Conservation (phyloP, 352 stramenopile genomes). For the Phytophthora palmivora region DNA sequence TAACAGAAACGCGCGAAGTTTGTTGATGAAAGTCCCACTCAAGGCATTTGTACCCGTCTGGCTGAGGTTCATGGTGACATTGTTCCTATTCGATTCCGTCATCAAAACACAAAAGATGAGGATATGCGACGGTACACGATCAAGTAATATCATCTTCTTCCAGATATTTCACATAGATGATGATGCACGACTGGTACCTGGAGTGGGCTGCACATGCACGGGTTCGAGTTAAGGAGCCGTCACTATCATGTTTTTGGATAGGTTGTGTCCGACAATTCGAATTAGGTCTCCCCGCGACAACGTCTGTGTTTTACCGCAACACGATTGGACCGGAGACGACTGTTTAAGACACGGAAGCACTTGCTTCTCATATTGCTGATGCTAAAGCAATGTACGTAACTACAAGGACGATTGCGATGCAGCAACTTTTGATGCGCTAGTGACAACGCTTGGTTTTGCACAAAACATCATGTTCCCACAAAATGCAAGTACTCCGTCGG, state of each 20-base stretch:
- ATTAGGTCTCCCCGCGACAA: conserved; percentile 18
- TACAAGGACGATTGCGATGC: conserved; percentile 6
- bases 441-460: conserved; percentile 20
- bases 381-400: conserved; percentile 10
- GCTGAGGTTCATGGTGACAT: conserved; percentile 7
- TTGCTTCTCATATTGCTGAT: no score
- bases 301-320: conserved; percentile 21
- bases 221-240: conserved; percentile 8
- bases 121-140: not conserved
- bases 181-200: conserved; percentile 15
- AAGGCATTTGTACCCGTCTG: conserved; percentile 1
- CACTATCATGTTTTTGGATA: conserved; percentile 8
- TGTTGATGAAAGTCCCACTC: conserved; percentile 2
- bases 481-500: no score
- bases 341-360: conserved; percentile 10
- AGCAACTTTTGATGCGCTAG: conserved; percentile 1
- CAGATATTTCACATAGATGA: conserved; percentile 8
- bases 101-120: conserved; percentile 5
- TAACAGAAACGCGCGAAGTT: conserved; percentile 1
- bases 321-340: not conserved
- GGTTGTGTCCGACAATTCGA: conserved; percentile 6
- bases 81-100: conserved; percentile 8
- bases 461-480: no score
- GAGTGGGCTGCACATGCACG: conserved; percentile 14
- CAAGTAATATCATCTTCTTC: conserved; percentile 12